Evolutionary conservation across 495 filamentous ascomycete genomes (phyloP).

Genomic region (Filosporella fistucella): DNA sequence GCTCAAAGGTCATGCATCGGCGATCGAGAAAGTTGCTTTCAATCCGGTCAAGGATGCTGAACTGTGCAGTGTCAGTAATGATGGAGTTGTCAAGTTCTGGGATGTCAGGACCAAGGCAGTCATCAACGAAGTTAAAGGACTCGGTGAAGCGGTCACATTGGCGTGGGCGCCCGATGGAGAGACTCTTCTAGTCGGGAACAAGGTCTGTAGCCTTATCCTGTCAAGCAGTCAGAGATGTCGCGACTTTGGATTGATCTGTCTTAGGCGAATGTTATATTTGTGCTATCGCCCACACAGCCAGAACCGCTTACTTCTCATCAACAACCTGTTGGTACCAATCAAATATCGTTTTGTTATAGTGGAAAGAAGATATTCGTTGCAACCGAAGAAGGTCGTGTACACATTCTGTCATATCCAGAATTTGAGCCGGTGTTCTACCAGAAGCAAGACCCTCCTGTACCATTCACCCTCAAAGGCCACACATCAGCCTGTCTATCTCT

Average conservation of each 20-base stretch:
- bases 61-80: constrained; percentile 77
- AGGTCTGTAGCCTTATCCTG: too few relatives aligned
- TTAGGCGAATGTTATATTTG: constrained; percentile 67
- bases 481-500: constrained; percentile 71
- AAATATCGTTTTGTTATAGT: constrained; percentile 74
- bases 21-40: constrained; percentile 84
- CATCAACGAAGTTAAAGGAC: constrained; percentile 74
- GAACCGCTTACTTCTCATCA: constrained; percentile 56
- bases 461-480: constrained; percentile 72
- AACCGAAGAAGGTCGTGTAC: constrained; percentile 75
- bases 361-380: constrained; percentile 73
- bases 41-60: constrained; percentile 86
- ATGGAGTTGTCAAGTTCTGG: constrained; percentile 89
- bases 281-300: constrained; percentile 50
- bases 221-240: too few relatives aligned
- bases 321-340: constrained; percentile 74
- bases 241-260: constrained; percentile 21
- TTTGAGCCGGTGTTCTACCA: constrained; percentile 41
- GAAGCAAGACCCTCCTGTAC: constrained; percentile 33
- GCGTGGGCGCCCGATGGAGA: constrained; percentile 87
- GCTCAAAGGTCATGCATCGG: constrained; percentile 70
- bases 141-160: constrained; percentile 76
- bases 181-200: constrained; percentile 77
- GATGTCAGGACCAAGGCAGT: constrained; percentile 80
- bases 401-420: constrained; percentile 71